These are phyloP conservation scores for Globisporangium heterothallicum DNA, from an alignment of 352 stramenopile species.

Conservation along the genomic window DNA sequence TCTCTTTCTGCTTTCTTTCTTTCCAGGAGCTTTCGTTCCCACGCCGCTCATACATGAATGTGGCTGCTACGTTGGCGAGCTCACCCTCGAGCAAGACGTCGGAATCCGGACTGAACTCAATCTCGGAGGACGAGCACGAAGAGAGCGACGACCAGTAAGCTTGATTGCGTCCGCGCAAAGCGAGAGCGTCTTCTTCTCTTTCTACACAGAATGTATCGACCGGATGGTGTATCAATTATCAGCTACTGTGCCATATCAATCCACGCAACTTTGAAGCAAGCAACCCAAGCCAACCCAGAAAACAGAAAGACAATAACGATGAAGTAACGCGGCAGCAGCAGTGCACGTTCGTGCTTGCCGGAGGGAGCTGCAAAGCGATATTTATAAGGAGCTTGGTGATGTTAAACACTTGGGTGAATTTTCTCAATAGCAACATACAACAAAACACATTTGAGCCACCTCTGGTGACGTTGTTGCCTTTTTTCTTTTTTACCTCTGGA, in stretches of 20 bases:
- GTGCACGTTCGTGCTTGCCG: not conserved
- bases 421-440: not conserved
- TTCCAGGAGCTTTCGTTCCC: constrained; percentile 53
- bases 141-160: constrained; percentile 27
- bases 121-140: constrained; percentile 61
- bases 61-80: constrained; percentile 55
- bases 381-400: not conserved
- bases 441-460: not conserved
- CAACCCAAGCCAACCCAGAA: not conserved
- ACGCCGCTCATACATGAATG: constrained; percentile 49
- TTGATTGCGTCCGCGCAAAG: too few species aligned
- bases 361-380: not conserved
- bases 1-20: constrained; percentile 6
- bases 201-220: not conserved
- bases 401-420: too few species aligned
- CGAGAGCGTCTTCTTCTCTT: not conserved
- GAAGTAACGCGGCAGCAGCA: too few species aligned
- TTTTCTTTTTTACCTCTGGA: not conserved
- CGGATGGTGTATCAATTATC: not conserved
- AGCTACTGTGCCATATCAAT: not conserved
- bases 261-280: not conserved
- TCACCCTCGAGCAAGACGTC: constrained; percentile 48
- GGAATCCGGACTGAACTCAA: constrained; percentile 59
- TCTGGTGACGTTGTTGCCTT: not conserved
- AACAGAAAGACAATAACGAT: too few species aligned